Percentiles rank a stretch among this genome's conserved stretches.
Evolutionary conservation across 2,329 filamentous ascomycete species (phyloP).

Genomic region (Anisogramma anomala): DNA sequence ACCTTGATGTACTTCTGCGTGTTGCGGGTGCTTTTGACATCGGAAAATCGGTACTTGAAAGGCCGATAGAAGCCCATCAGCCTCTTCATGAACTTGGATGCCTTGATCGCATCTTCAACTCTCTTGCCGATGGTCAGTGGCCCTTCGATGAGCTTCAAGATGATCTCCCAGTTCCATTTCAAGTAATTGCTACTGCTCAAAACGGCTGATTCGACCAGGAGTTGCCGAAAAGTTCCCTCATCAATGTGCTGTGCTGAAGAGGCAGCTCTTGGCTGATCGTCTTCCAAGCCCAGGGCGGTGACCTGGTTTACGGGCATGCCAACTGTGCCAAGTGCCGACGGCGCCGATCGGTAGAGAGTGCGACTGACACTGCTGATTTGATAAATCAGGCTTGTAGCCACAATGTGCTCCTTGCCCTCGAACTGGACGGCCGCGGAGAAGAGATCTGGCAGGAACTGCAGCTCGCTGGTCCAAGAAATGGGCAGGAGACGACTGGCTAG

Average conservation of each 20-base stretch:
- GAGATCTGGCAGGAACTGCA: conserved; percentile 81
- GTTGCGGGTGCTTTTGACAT: conserved; percentile 77
- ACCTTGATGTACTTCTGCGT: conserved; percentile 90
- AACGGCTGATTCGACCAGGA: conserved; percentile 69
- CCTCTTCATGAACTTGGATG: conserved; percentile 91
- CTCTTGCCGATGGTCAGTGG: conserved; percentile 83
- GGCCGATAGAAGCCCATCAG: conserved; percentile 91
- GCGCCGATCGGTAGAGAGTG: conserved; percentile 71
- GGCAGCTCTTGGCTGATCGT: conserved; percentile 44
- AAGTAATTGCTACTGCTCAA: conserved; percentile 78
- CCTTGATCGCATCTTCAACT: conserved; percentile 85
- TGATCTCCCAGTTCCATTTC: conserved; percentile 97
- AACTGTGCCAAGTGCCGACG: conserved; percentile 27
- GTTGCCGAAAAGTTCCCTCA: conserved; percentile 52
- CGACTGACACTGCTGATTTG: conserved; percentile 96
- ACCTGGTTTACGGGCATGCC: conserved; percentile 32
- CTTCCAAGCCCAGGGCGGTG: conserved; percentile 33
- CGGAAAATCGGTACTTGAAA: conserved; percentile 92
- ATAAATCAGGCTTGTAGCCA: conserved; percentile 84
- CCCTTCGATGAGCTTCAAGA: conserved; percentile 82
- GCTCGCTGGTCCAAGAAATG: conserved; percentile 64
- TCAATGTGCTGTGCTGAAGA: conserved; percentile 37
- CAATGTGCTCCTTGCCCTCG: conserved; percentile 58
- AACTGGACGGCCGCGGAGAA: conserved; percentile 67
- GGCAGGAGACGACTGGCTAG: conserved; percentile 79